These are phyloP conservation scores for Fusarium xylarioides DNA, from an alignment of 2,329 filamentous ascomycete species.

Conservation along the genomic window DNA sequence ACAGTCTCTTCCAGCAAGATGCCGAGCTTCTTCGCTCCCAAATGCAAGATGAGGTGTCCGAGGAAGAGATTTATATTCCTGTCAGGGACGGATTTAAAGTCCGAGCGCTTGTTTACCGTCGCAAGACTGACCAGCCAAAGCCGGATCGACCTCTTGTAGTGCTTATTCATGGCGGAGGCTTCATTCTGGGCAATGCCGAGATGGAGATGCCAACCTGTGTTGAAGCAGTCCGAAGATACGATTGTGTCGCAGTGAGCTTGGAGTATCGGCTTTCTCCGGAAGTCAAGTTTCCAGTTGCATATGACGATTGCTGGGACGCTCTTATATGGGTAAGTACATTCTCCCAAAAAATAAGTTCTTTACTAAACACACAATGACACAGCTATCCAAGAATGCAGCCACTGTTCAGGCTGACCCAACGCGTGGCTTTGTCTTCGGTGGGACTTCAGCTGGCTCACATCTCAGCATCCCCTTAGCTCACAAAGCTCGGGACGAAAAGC, in stretches of 20 bases:
- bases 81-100: neutral
- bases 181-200: neutral
- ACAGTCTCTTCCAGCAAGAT: neutral
- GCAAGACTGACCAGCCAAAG: neutral
- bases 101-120: neutral
- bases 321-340: neutral
- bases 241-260: neutral
- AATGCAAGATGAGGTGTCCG: neutral
- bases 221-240: neutral
- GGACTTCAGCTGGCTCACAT: neutral
- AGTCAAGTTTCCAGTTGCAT: neutral
- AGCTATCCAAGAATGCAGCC: neutral
- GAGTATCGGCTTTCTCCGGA: neutral
- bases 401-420: neutral
- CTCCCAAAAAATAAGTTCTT: too few relatives aligned
- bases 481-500: neutral
- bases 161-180: neutral
- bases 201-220: neutral
- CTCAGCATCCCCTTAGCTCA: neutral
- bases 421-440: neutral
- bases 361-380: accelerated
- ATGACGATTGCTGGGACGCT: neutral
- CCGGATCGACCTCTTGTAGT: neutral
- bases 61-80: neutral
- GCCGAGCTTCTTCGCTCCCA: neutral